Percentiles rank a stretch among this genome's conserved stretches.
Evolutionary conservation across 768 basidiomycete genomes (phyloP).

Genomic region (Collybia sp.): DNA sequence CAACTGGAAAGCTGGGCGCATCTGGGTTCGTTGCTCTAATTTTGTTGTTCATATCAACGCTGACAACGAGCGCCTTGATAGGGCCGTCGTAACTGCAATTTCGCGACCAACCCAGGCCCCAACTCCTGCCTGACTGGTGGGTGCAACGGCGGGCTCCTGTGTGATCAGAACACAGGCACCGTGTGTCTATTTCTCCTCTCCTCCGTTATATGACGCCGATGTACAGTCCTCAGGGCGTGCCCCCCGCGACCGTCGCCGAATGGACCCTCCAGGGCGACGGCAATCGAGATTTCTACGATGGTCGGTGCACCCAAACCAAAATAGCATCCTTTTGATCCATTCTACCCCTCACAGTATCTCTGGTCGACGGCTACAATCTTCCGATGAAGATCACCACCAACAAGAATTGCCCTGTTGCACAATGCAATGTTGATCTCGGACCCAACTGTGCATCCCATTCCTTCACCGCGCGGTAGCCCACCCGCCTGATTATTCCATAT

Average conservation of each 20-base stretch:
- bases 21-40: slow-evolving; percentile 5
- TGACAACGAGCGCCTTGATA: slow-evolving; percentile 17
- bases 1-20: slow-evolving; percentile 10
- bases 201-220: neutral
- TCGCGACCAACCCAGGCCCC: slow-evolving; percentile 41
- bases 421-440: slow-evolving; percentile 51
- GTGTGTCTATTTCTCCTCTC: slow-evolving; percentile 16
- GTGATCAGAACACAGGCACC: slow-evolving; percentile 44
- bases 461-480: neutral
- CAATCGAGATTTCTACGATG: slow-evolving; percentile 53
- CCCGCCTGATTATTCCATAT: neutral
- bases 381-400: slow-evolving; percentile 41
- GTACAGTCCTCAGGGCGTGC: slow-evolving; percentile 36
- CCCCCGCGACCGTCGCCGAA: slow-evolving; percentile 64
- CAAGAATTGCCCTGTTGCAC: slow-evolving; percentile 39
- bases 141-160: slow-evolving; percentile 61
- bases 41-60: neutral
- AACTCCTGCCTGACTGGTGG: slow-evolving; percentile 59
- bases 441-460: slow-evolving; percentile 34
- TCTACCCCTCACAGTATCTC: slow-evolving; percentile 36
- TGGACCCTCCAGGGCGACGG: slow-evolving; percentile 46
- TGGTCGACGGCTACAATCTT: slow-evolving; percentile 65
- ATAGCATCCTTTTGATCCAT: neutral
- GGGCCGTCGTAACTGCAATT: slow-evolving; percentile 61
- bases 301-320: slow-evolving; percentile 20